phyloP scores from a whole-genome alignment of 2,329 filamentous ascomycete genomes.

The Trichophyton mentagrophytes region DNA sequence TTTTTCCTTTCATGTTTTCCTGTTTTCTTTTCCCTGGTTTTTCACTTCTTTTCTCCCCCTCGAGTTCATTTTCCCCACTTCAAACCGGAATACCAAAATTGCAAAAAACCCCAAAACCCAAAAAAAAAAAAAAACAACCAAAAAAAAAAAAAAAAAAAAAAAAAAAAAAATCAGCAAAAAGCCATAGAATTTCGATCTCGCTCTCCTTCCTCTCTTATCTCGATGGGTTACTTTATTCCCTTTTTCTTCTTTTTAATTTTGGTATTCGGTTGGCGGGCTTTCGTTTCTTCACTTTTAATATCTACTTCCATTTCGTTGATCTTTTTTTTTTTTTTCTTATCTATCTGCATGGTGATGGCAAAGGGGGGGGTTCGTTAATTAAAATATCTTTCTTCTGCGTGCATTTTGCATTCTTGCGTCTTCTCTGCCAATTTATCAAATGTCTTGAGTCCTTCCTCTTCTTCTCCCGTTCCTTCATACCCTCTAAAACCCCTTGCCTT shows the following conservation, averaged over 20 bases:
- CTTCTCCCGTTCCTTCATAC: background rate
- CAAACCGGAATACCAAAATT: background rate
- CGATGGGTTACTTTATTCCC: background rate
- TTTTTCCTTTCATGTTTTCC: background rate
- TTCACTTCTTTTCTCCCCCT: too few relatives aligned
- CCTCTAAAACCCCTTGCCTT: too few relatives aligned
- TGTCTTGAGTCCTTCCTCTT: background rate
- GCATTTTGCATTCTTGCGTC: background rate
- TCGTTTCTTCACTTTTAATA: background rate
- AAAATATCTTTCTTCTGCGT: background rate
- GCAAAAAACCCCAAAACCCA: background rate
- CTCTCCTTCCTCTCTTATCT: background rate
- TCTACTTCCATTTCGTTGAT: background rate
- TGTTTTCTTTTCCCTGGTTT: too few relatives aligned
- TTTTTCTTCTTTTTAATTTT: background rate
- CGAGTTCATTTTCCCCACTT: too few relatives aligned
- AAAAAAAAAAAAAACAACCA: too few relatives aligned
- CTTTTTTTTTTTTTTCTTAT: background rate
- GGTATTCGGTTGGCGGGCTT: background rate
- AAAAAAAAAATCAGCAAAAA: background rate
- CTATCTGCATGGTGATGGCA: slow-evolving; percentile 6
- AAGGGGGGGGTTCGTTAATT: background rate
- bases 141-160: too few relatives aligned
- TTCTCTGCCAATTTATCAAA: background rate
- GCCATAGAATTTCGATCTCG: background rate